Conservation (phyloP, 257 asterid genomes). For the Solanum tacnaense region DNA sequence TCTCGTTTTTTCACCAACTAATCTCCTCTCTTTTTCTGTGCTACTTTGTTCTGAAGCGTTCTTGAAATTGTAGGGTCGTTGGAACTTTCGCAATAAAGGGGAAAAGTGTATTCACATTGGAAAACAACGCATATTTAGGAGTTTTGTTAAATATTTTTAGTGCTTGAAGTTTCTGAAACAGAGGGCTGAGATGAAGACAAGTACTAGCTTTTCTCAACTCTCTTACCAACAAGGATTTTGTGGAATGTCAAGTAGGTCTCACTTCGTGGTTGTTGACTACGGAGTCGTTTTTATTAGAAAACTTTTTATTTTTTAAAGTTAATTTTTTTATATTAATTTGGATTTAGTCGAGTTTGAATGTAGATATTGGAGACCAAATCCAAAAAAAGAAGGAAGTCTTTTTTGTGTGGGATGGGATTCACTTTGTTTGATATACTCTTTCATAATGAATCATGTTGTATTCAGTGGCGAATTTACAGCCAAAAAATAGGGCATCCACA, state of each 20-base stretch:
- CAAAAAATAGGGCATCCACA: too few relatives aligned
- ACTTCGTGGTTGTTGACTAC: rapidly evolving
- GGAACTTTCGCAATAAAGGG: background rate
- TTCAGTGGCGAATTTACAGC: too few relatives aligned
- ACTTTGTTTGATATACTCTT: too few relatives aligned
- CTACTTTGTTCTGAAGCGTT: background rate
- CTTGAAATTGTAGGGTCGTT: background rate
- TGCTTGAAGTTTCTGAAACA: background rate
- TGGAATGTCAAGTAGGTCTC: background rate
- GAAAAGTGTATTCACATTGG: background rate
- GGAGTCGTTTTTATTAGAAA: too few relatives aligned
- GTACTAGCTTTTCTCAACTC: background rate
- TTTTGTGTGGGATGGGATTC: too few relatives aligned
- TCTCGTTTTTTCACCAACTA: background rate
- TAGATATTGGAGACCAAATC: too few relatives aligned
- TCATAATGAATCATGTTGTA: too few relatives aligned
- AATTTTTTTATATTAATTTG: too few relatives aligned
- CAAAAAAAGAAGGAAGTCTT: too few relatives aligned
- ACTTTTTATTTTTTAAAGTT: too few relatives aligned
- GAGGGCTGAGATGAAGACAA: background rate
- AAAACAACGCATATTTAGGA: background rate
- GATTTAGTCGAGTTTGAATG: too few relatives aligned
- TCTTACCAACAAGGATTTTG: too few relatives aligned
- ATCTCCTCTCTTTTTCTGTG: background rate
- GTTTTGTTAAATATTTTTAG: background rate